Conservation (phyloP, 129 eudicot species). For the Cynara cardunculus region DNA sequence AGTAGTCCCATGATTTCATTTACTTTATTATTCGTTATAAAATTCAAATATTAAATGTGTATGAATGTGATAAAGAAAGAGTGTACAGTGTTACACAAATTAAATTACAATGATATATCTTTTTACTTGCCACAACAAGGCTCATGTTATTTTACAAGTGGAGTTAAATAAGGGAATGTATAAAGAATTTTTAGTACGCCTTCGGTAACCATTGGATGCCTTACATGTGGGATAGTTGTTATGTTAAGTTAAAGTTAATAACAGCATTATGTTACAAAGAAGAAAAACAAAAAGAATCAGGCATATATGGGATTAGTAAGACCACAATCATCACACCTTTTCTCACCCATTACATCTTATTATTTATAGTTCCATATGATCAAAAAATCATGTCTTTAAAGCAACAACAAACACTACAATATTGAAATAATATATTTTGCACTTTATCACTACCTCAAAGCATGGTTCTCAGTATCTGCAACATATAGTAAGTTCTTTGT, state of each 20-base stretch:
- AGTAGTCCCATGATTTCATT: not conserved
- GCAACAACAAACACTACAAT: not conserved
- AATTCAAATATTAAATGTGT: not conserved
- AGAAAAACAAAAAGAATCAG: not conserved
- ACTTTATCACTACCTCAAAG: conserved; percentile 59
- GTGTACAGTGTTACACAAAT: not conserved
- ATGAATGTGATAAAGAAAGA: not conserved
- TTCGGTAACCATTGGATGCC: not conserved
- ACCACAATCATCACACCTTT: not conserved
- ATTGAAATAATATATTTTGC: not conserved
- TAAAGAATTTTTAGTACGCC: not conserved
- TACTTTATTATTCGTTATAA: not conserved
- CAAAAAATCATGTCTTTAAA: not conserved
- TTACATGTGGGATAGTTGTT: not conserved
- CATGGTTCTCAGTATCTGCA: conserved; percentile 99
- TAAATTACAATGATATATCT: not conserved
- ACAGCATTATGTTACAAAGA: not conserved
- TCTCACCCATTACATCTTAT: too few species aligned
- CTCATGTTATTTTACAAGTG: not conserved
- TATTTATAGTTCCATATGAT: not conserved
- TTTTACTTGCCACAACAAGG: not conserved
- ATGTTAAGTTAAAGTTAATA: not conserved
- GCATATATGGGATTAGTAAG: not conserved
- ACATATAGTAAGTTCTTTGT: conserved; percentile 88
- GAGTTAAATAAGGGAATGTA: not conserved